Base-by-base conservation (phyloP, 1,284 basidiomycete genomes). In the Cutaneotrichosporon cavernicola region DNA sequence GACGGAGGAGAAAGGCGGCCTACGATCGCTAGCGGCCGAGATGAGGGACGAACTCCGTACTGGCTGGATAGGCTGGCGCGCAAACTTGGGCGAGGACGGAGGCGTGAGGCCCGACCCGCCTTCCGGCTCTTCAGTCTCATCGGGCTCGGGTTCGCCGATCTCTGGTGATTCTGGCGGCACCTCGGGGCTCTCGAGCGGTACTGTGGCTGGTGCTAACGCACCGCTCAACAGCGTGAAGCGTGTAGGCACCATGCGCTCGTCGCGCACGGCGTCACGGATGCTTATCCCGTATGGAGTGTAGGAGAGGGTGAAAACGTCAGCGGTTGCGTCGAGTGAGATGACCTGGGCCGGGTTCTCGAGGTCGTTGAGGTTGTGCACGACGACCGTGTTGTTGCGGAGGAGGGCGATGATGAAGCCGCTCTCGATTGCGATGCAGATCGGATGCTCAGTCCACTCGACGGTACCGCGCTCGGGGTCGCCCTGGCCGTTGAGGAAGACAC, bases 391-490 rank as follows among this genome's bases (percentile, higher is more conserved):
- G 75, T 93, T 88, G 1, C 89, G 86, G 3, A 96, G 82, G 2
- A 96, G 83, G 0, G 92, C 86, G 6, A 88, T 86, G 65, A 93
- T 83, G 70, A 89, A 89, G 3, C 90, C 91, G 66, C 88, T 88
- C 73, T 96, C 91, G 62, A 93, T 82, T 65, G 87, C 92, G 46
- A 94, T 82, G 13, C 88, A 86, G 47, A 87, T 81, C 0, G 92
- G 91, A 81, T 94, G 88, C 53, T 83, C 85, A 1, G 86, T 83
- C 91, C 91, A 96, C 74, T 92, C 86, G 38, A 96, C 81, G 2
- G 92, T 94, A 1, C 92, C 92, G 52, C 93, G 85, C 10, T 92
- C 89, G 13, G 93, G 92, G 76, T 95, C 92, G 1, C 92, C 92
- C 13, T 87, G 85, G 0, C 87, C 86, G 31, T 86, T 91, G 67